Evolutionary conservation across 345 rosid species (phyloP), one percentile per base, ranked within the genome.

Genomic region (Citropsis articulata): DNA sequence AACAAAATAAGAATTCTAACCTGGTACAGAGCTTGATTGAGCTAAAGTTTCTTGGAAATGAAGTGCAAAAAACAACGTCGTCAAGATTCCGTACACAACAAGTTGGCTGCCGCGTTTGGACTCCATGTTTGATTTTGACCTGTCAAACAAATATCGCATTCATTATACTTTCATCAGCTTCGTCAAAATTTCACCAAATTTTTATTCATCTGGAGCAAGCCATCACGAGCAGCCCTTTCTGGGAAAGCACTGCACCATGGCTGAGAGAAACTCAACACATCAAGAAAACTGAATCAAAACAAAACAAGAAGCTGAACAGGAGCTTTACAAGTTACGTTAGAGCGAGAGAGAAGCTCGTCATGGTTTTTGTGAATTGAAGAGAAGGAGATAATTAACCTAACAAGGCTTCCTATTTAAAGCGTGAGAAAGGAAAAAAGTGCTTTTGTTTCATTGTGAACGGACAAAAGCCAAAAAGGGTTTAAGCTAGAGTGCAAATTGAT

Each of bases 51-150:
- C 74, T 24, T 38, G 16, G 38, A 55, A 36, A 64, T 78, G 71
- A 28, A 79, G 70, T 30, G 76, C 53, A 9, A 81, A 67, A 60
- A 85, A 56, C 75, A 75, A 10, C 45, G 78, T 48, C 83, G 71
- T 27, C 73, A 84, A 57, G 27, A 74, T 69, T 21, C 83, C 14
- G 65, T 67, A 66, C 30, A 77, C 18, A 73, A 55, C 79, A 62
- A 64, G n/a, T 60, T 19, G 71, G 25, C 19, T 73, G 61, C 68
- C 50, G 38, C 19, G 63, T 24, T 63, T 45, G 71, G 72, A 45
- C 30, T 72, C 88, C 89, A 86, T 86, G 0, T 59, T 28, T 9
- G 3, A 9, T 40, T 63, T 66, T 75, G 60, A 71, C 82, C 85
- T 80, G 84, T 56, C 64, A 77, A 82, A 75, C 77, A 79, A 62